Percentiles rank a stretch among this genome's conserved stretches.
phyloP scores from a whole-genome alignment of 805 yeast species.

The Clavispora phyllophila region DNA sequence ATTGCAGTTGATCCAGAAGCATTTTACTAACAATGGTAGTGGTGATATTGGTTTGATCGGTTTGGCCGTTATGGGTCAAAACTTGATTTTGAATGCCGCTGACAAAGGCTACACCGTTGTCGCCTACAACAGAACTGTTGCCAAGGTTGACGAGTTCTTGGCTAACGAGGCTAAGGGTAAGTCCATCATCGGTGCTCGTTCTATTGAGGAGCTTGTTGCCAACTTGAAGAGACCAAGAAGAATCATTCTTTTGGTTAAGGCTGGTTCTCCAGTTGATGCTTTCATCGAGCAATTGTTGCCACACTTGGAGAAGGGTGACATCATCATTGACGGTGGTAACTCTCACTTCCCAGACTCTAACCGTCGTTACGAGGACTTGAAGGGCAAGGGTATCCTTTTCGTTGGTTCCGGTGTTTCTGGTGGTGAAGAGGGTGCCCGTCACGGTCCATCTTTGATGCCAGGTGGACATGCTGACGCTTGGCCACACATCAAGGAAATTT shows the following conservation, averaged over 20 bases:
- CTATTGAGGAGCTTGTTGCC: conserved; percentile 80
- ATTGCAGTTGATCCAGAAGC: not conserved
- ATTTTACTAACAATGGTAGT: conserved; percentile 34
- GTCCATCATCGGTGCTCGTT: conserved; percentile 91
- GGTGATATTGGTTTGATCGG: conserved; percentile 99
- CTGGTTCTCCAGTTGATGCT: conserved; percentile 91
- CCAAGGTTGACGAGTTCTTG: conserved; percentile 92
- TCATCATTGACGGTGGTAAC: conserved; percentile 99
- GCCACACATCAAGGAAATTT: conserved; percentile 96
- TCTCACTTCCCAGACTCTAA: conserved; percentile 98
- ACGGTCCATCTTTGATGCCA: conserved; percentile 99
- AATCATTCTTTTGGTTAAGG: conserved; percentile 89
- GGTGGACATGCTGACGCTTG: conserved; percentile 98
- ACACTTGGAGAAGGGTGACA: conserved; percentile 91
- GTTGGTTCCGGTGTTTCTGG: conserved; percentile 99
- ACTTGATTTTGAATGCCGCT: conserved; percentile 94
- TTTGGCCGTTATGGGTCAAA: conserved; percentile 99
- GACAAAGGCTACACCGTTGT: conserved; percentile 98
- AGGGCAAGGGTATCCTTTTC: conserved; percentile 79
- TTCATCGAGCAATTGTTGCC: conserved; percentile 87
- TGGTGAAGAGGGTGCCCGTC: conserved; percentile 99
- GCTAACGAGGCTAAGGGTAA: conserved; percentile 96
- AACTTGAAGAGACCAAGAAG: conserved; percentile 97
- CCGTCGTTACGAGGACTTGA: conserved; percentile 91
- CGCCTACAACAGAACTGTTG: conserved; percentile 95